A percentile compares a stretch with the other conserved stretches of the same genome.
Evolutionary conservation across 192 early-diverging fungal genomes (phyloP).

Genomic region (Coemansia sp.): DNA sequence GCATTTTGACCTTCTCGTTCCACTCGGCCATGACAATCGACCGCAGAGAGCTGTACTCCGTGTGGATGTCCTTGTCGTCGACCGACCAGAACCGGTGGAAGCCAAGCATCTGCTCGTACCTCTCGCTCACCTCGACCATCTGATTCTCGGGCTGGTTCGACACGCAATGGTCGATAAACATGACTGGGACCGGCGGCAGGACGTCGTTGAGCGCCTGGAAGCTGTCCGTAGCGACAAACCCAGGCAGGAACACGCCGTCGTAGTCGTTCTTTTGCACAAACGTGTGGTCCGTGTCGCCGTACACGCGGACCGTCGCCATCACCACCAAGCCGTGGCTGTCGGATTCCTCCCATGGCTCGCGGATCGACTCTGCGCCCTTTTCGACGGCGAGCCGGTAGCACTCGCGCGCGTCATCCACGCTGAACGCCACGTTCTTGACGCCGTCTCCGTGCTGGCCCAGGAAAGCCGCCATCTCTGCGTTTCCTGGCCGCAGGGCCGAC

Average conservation of each 20-base stretch:
- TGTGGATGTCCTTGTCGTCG: slow-evolving; percentile 94
- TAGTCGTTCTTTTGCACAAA: slow-evolving; percentile 83
- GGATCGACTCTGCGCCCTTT: slow-evolving; percentile 79
- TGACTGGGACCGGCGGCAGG: slow-evolving; percentile 65
- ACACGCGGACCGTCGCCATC: slow-evolving; percentile 88
- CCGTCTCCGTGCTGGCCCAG: slow-evolving; percentile 87
- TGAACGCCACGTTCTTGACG: slow-evolving; percentile 93
- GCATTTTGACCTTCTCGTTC: slow-evolving; percentile 91
- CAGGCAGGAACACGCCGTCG: slow-evolving; percentile 85
- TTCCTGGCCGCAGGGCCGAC: slow-evolving; percentile 81
- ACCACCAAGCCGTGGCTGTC: slow-evolving; percentile 86
- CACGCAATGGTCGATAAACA: slow-evolving; percentile 90
- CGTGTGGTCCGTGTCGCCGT: slow-evolving; percentile 96
- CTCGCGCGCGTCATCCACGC: slow-evolving; percentile 76
- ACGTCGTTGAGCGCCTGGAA: slow-evolving; percentile 59
- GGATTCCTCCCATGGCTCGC: slow-evolving; percentile 72
- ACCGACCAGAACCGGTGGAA: slow-evolving; percentile 99
- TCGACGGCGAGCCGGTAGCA: slow-evolving; percentile 79
- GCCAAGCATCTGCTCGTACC: slow-evolving; percentile 87
- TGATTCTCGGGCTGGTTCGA: slow-evolving; percentile 91
- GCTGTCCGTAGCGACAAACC: slow-evolving; percentile 54
- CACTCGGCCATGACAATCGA: slow-evolving; percentile 96
- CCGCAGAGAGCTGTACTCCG: slow-evolving; percentile 89
- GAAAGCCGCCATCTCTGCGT: slow-evolving; percentile 64
- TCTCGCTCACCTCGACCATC: slow-evolving; percentile 80